Conservation (phyloP, 129 eudicot genomes). For the Flaveria sonorensis region DNA sequence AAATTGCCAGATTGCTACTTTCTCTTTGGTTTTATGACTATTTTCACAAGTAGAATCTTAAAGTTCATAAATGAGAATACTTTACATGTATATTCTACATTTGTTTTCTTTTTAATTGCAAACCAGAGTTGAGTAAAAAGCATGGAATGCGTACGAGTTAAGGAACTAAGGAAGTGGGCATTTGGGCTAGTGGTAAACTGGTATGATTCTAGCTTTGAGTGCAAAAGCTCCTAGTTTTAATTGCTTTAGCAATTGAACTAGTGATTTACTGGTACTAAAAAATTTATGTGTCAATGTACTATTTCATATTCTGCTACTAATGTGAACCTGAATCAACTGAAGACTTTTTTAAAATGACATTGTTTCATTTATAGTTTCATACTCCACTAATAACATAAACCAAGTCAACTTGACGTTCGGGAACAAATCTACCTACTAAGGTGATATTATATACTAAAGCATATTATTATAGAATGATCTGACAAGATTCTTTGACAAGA, state of each 20-base stretch:
- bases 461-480: background rate
- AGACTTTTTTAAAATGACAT: conserved; percentile 6
- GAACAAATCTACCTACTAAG: conserved; percentile 1
- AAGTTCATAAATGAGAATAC: background rate
- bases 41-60: background rate
- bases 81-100: background rate
- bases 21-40: conserved; percentile 10
- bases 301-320: background rate
- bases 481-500: conserved; percentile 10
- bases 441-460: conserved; percentile 14
- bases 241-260: no score
- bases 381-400: background rate
- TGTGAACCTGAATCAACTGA: background rate
- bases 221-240: no score
- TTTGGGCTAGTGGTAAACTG: no score
- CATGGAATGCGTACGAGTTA: no score
- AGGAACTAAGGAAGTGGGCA: no score
- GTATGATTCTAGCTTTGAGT: no score
- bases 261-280: no score
- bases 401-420: conserved; percentile 8
- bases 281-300: no score
- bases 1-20: background rate
- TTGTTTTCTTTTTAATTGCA: background rate
- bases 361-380: background rate
- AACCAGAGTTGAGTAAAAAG: background rate